These are phyloP conservation scores for Globisporangium emineosum DNA, from an alignment of 352 stramenopile genomes.

Conservation along the genomic window DNA sequence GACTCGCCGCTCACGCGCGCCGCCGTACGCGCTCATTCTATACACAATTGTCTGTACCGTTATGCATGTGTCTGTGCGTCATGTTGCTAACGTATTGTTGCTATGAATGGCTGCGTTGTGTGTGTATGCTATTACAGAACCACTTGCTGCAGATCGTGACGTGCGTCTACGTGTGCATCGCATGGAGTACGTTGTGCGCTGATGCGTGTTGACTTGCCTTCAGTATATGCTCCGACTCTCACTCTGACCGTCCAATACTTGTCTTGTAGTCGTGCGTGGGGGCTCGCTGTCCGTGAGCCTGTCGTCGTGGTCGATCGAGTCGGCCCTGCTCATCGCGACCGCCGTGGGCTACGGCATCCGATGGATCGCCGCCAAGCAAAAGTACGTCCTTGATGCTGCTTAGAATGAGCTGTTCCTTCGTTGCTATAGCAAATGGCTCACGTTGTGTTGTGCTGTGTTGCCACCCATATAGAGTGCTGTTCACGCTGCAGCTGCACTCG, in stretches of 20 bases:
- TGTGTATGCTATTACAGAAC: slow-evolving; percentile 36
- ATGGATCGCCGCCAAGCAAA: slow-evolving; percentile 81
- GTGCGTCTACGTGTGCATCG: slow-evolving; percentile 75
- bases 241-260: too few relatives aligned
- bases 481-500: slow-evolving; percentile 59
- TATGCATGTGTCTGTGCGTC: too few relatives aligned
- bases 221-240: background rate
- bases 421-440: background rate
- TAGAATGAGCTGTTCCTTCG: background rate
- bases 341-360: slow-evolving; percentile 67
- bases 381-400: slow-evolving; percentile 33
- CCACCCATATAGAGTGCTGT: slow-evolving; percentile 39
- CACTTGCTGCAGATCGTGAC: slow-evolving; percentile 77
- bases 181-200: slow-evolving; percentile 62
- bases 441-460: background rate
- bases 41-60: background rate
- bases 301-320: slow-evolving; percentile 83
- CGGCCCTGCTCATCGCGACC: slow-evolving; percentile 65
- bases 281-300: slow-evolving; percentile 66
- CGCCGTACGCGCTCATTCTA: slow-evolving; percentile 16
- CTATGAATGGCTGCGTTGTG: background rate
- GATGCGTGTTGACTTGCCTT: background rate
- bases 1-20: slow-evolving; percentile 68
- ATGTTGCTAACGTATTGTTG: background rate
- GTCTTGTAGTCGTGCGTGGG: slow-evolving; percentile 61